Percentiles rank a stretch among this genome's conserved stretches.
phyloP scores from a whole-genome alignment of 2,329 filamentous ascomycete genomes.

The Aspergillus nomiae region DNA sequence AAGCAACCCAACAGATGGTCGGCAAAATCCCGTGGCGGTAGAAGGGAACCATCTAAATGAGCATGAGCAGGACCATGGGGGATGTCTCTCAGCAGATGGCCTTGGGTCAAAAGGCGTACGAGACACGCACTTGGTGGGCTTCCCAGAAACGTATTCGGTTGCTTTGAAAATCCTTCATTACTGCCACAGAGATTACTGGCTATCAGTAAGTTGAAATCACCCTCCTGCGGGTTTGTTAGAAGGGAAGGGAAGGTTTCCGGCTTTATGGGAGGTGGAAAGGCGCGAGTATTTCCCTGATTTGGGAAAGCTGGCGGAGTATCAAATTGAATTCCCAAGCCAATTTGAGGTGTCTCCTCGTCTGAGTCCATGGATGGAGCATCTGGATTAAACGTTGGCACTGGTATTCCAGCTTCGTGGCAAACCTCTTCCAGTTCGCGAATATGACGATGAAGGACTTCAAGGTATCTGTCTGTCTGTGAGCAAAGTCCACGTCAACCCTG shows the following conservation, averaged over 20 bases:
- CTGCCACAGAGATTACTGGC: conserved; percentile 37
- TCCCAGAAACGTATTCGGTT: conserved; percentile 40
- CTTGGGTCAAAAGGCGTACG: conserved; percentile 33
- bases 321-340: background rate
- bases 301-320: background rate
- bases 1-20: conserved; percentile 46
- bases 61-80: conserved; percentile 15
- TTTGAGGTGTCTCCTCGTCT: background rate
- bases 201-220: conserved; percentile 41
- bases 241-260: background rate
- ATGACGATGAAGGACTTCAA: conserved; percentile 25
- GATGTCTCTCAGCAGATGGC: conserved; percentile 9
- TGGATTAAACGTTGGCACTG: conserved; percentile 13
- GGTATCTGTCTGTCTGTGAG: conserved; percentile 9
- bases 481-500: background rate
- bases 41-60: conserved; percentile 34
- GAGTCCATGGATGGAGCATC: background rate
- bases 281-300: background rate
- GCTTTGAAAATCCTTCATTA: conserved; percentile 12
- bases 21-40: conserved; percentile 45
- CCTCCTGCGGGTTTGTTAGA: background rate
- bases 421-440: conserved; percentile 31
- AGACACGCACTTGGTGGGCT: conserved; percentile 45
- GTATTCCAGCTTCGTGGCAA: conserved; percentile 25
- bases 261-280: background rate